Evolutionary conservation across 176 grass and related monocot species (phyloP), one percentile per base, ranked within the genome.

Genomic region (Oryza coarctata): DNA sequence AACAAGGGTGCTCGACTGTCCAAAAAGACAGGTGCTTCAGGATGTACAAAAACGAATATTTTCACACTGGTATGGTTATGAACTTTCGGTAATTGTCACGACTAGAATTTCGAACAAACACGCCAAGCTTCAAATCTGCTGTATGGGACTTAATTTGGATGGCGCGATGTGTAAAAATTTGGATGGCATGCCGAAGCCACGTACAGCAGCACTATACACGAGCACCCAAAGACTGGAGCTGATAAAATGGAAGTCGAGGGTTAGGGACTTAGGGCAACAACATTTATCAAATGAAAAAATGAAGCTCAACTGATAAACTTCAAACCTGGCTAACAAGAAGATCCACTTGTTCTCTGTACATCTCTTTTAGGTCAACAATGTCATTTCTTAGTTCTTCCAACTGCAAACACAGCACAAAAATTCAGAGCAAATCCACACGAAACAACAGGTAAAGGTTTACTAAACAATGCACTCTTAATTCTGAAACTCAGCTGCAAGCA

Each of bases 341-440:
- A 96, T 96, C 93, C 34, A 99, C 97, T 94, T 99, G 97, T 76
- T 99, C 97, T 84, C 91, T 85, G 78, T 99, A 99, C 97, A 99
- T 99, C 66, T 99, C 97, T 84, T 99, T 99, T 26, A 99, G 83
- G 87, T 99, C 97, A 75, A 99, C 83, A 62, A 99, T 96, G 80
- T 99, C 97, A 62, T 94, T 94, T 65, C 93, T 86, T 60, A 99
- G 79, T 70, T 99, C 97, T 81, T 99, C 97, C 89, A 99, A 85
- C 97, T 99, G 79, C 63, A 94, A 79, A 81, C 22, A 84, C 49
- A 78, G 30, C 73, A 57, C 9, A 0, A 40, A 60, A 28, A n/a
- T 68, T 71, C 1, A 87, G 18, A 68, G 18, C 34, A 29, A 77
- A 35, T 36, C 43, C 2, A 15, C 5, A 1, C 22, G 45, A 29